Percentiles rank a stretch among this genome's conserved stretches.
phyloP scores from a whole-genome alignment of 129 eudicot genomes.

The Artemisia argyi region DNA sequence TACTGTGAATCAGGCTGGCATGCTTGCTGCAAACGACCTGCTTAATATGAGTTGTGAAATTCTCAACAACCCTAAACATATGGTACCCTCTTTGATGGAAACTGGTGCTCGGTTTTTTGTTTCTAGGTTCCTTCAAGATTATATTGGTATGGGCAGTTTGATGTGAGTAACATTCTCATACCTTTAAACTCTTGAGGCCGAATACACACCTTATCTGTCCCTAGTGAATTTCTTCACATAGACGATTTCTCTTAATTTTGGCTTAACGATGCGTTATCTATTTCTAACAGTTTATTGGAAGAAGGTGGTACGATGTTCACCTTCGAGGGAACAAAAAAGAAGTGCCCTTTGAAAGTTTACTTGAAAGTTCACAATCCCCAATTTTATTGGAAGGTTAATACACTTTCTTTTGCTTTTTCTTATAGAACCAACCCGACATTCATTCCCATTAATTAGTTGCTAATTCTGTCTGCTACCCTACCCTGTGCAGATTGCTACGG shows the following conservation, averaged over 20 bases:
- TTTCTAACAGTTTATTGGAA: conserved; percentile 58
- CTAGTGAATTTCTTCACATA: conserved; percentile 13
- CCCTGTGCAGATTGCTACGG: conserved; percentile 52
- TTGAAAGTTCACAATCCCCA: conserved; percentile 73
- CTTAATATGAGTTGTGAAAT: conserved; percentile 47
- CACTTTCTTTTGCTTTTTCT: neutral
- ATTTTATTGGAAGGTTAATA: conserved; percentile 77
- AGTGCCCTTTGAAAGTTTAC: conserved; percentile 45
- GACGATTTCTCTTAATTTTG: conserved; percentile 25
- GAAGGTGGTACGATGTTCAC: conserved; percentile 23
- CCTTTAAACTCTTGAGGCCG: neutral
- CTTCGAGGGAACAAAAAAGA: conserved; percentile 60
- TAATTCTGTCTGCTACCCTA: no score
- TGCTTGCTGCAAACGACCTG: conserved; percentile 57
- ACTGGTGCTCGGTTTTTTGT: conserved; percentile 78
- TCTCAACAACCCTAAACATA: conserved; percentile 74
- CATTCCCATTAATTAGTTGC: no score
- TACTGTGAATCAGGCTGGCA: conserved; percentile 68
- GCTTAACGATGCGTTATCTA: neutral
- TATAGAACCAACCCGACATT: no score
- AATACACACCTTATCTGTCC: neutral
- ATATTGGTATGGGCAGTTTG: conserved; percentile 57
- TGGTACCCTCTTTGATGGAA: conserved; percentile 79
- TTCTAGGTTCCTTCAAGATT: conserved; percentile 63
- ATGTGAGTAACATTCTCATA: conserved; percentile 50